Conservation (phyloP, 139 green algal species). For the Tetraselmis chui region DNA sequence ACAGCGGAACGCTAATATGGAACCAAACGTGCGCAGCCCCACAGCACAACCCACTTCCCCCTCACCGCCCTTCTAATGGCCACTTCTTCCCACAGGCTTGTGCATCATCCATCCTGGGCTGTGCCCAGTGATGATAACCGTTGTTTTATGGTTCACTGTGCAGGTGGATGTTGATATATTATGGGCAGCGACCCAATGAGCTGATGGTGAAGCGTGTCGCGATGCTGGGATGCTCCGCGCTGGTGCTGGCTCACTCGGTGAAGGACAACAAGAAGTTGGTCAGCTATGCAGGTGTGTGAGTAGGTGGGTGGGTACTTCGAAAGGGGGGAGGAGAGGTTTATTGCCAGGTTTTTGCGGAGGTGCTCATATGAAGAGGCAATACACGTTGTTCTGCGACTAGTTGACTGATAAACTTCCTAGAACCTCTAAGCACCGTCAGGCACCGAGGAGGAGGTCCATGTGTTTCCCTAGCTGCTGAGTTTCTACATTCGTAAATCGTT, state of each 20-base stretch:
- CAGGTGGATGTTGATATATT: slow-evolving; percentile 15
- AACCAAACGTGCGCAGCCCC: slow-evolving; percentile 10
- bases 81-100: no score
- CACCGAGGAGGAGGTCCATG: no score
- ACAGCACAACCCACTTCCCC: not conserved
- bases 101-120: no score
- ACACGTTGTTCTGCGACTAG: no score
- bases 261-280: slow-evolving; percentile 12
- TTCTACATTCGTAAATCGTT: no score
- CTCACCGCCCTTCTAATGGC: not conserved
- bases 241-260: slow-evolving; percentile 34
- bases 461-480: no score
- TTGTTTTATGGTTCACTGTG: no score
- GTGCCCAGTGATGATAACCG: no score
- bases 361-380: no score
- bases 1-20: slow-evolving; percentile 24
- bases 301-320: not conserved
- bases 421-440: not conserved
- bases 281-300: slow-evolving; percentile 16
- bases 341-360: no score
- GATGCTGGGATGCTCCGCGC: slow-evolving; percentile 35
- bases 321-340: no score
- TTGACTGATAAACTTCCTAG: no score
- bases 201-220: slow-evolving; percentile 42
- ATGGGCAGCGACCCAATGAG: slow-evolving; percentile 35